These are phyloP conservation scores for Yamadazyma ubonensis DNA, from an alignment of 805 yeast species.

Conservation along the genomic window DNA sequence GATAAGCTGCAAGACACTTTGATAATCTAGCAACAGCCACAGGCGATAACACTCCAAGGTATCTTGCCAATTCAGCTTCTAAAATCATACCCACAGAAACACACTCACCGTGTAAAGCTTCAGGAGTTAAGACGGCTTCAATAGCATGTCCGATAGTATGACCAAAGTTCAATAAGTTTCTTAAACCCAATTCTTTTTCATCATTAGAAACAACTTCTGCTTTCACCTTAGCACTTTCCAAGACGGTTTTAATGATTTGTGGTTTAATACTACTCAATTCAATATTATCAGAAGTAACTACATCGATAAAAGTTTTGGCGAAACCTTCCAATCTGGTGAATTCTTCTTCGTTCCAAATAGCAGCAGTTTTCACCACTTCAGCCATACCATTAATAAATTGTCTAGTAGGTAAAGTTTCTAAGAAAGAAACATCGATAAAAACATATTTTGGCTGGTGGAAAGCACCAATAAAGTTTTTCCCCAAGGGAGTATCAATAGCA, in stretches of 20 bases:
- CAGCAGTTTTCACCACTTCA: slow-evolving; percentile 96
- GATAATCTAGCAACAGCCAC: slow-evolving; percentile 90
- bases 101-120: slow-evolving; percentile 96
- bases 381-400: slow-evolving; percentile 98
- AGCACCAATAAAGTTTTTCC: slow-evolving; percentile 94
- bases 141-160: slow-evolving; percentile 98
- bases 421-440: slow-evolving; percentile 82
- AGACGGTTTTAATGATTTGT: slow-evolving; percentile 73
- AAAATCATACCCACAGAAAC: slow-evolving; percentile 95
- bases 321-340: slow-evolving; percentile 80
- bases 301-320: slow-evolving; percentile 65
- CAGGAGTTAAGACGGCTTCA: slow-evolving; percentile 96
- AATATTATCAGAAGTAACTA: slow-evolving; percentile 44
- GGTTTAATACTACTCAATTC: slow-evolving; percentile 69
- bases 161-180: slow-evolving; percentile 92
- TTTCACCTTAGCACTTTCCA: slow-evolving; percentile 84
- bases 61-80: slow-evolving; percentile 95
- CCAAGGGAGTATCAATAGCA: slow-evolving; percentile 94
- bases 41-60: slow-evolving; percentile 82
- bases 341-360: slow-evolving; percentile 92
- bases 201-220: slow-evolving; percentile 92
- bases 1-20: slow-evolving; percentile 80
- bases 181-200: slow-evolving; percentile 91
- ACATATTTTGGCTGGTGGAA: slow-evolving; percentile 95
- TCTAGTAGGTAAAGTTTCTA: slow-evolving; percentile 85